phyloP scores from a whole-genome alignment of 805 yeast species.

The Blastobotrys attinorum region DNA sequence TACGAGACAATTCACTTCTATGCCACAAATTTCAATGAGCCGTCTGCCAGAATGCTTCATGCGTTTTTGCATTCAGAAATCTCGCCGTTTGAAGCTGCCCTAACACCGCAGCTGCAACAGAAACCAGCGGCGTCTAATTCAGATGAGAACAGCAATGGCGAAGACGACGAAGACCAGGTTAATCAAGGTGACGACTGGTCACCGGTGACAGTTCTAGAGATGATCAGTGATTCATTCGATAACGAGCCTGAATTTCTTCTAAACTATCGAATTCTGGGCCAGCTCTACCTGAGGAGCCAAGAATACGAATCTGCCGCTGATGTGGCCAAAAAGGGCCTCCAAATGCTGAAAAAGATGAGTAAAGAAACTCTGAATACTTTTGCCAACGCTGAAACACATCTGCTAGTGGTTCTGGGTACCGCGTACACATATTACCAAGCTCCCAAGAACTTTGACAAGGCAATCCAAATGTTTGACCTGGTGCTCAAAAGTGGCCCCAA shows the following conservation, averaged over 20 bases:
- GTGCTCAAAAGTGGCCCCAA: conserved; percentile 44
- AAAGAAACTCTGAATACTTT: conserved; percentile 39
- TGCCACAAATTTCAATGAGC: conserved; percentile 48
- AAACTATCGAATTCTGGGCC: conserved; percentile 57
- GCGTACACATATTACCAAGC: conserved; percentile 81
- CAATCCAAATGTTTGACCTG: conserved; percentile 60
- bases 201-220: conserved; percentile 43
- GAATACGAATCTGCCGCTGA: conserved; percentile 59
- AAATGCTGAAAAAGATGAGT: conserved; percentile 34
- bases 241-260: conserved; percentile 38
- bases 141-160: too few relatives aligned
- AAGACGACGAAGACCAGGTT: conserved; percentile 14
- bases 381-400: conserved; percentile 45
- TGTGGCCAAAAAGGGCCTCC: conserved; percentile 52
- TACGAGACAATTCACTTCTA: conserved; percentile 40
- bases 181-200: conserved; percentile 21
- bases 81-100: conserved; percentile 42
- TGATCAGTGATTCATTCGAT: conserved; percentile 45
- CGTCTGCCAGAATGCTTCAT: conserved; percentile 53
- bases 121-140: not conserved
- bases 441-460: conserved; percentile 76
- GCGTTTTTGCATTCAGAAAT: conserved; percentile 61
- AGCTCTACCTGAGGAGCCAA: conserved; percentile 49
- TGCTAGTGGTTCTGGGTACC: conserved; percentile 61
- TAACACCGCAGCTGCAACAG: too few relatives aligned